These are phyloP conservation scores for Oryza officinalis DNA, from an alignment of 176 grass and related monocot species.

Conservation along the genomic window DNA sequence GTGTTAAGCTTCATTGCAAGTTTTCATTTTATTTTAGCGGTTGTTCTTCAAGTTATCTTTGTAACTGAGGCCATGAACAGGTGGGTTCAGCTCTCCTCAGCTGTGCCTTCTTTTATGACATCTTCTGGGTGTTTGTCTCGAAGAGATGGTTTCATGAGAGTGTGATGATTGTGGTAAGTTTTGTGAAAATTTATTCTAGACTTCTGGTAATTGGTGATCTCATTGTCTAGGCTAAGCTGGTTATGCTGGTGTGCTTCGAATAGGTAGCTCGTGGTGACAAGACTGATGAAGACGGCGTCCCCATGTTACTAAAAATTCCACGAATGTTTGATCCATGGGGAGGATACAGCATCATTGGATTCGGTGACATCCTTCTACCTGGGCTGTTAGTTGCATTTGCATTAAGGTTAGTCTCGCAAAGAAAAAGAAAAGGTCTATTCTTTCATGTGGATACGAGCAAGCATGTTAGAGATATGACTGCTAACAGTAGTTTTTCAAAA, in stretches of 20 bases:
- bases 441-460: neutral
- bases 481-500: constrained; percentile 1
- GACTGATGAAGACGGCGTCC: constrained; percentile 87
- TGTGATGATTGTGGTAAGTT: constrained; percentile 94
- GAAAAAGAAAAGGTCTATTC: neutral
- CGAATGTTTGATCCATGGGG: constrained; percentile 97
- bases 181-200: neutral
- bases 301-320: constrained; percentile 95
- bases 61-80: constrained; percentile 38
- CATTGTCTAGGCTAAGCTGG: neutral
- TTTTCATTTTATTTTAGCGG: neutral
- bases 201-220: neutral
- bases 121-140: constrained; percentile 96
- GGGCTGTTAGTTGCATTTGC: constrained; percentile 87
- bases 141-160: constrained; percentile 97
- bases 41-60: neutral
- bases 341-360: constrained; percentile 93
- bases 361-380: constrained; percentile 97
- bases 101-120: constrained; percentile 95
- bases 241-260: constrained; percentile 7
- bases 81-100: constrained; percentile 91
- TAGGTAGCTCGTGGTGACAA: constrained; percentile 95
- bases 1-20: neutral
- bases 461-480: neutral
- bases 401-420: constrained; percentile 51